phyloP scores from a whole-genome alignment of 2,329 filamentous ascomycete species.

The Apiospora saccharicola region DNA sequence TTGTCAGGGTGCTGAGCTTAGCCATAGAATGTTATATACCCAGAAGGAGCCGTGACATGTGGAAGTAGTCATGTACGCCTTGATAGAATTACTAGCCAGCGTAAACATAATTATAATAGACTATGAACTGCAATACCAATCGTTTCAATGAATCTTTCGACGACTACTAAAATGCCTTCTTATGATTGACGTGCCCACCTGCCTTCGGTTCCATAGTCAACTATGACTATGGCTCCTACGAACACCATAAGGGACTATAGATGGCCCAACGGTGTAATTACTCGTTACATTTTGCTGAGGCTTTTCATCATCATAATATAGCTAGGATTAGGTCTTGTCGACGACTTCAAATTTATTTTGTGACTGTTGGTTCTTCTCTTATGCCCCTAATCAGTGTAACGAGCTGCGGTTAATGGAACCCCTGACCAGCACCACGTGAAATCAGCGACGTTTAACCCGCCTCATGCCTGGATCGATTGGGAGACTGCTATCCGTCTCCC shows the following conservation, averaged over 20 bases:
- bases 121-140: neutral
- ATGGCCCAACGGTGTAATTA: no score
- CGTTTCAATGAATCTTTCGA: no score
- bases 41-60: neutral
- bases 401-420: neutral
- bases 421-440: neutral
- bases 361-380: no score
- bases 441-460: neutral
- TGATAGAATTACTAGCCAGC: neutral
- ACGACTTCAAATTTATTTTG: no score
- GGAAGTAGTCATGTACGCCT: neutral
- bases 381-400: neutral
- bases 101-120: neutral
- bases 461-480: neutral
- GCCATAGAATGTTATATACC: slow-evolving; percentile 15
- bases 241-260: no score
- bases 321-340: no score
- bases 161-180: neutral
- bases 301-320: no score
- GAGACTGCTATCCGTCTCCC: neutral
- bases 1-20: no score
- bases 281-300: no score
- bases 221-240: no score
- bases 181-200: no score
- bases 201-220: no score